phyloP scores from a whole-genome alignment of 495 filamentous ascomycete species.

The Aspergillus coremiiformis region DNA sequence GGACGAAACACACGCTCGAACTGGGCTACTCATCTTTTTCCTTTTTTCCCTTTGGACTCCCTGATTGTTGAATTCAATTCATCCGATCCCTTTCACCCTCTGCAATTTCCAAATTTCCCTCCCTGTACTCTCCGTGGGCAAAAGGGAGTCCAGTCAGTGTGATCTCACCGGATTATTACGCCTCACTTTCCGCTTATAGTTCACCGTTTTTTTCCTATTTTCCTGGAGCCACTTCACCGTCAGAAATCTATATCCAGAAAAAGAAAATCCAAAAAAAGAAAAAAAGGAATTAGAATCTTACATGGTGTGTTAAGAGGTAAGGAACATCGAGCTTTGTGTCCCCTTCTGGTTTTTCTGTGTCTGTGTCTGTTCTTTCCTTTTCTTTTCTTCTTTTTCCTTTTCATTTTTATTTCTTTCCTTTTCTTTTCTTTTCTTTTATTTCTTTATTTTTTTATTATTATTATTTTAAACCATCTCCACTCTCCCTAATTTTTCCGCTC shows the following conservation, averaged over 20 bases:
- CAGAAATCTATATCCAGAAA: neutral
- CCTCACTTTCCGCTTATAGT: conserved; percentile 28
- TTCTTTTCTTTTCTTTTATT: conserved; percentile 21
- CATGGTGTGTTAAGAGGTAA: conserved; percentile 17
- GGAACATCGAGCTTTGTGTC: conserved; percentile 13
- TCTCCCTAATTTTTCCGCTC: conserved; percentile 36
- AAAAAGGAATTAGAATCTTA: neutral
- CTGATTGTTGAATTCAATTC: neutral
- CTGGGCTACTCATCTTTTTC: neutral
- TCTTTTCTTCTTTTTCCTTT: conserved; percentile 11
- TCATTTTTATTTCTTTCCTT: conserved; percentile 12
- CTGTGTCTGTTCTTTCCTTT: conserved; percentile 10
- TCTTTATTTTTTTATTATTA: conserved; percentile 16
- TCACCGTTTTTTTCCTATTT: conserved; percentile 21
- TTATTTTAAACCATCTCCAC: conserved; percentile 11
- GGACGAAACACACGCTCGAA: neutral
- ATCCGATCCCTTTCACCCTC: neutral
- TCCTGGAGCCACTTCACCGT: conserved; percentile 8
- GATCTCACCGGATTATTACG: conserved; percentile 17
- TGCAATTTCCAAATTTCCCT: neutral
- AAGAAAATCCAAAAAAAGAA: conserved; percentile 1
- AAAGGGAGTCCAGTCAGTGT: conserved; percentile 8
- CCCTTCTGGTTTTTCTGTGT: neutral
- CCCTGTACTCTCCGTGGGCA: conserved; percentile 6
- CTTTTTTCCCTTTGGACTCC: conserved; percentile 1